Conservation (phyloP, 2,329 filamentous ascomycete genomes). For the Fusarium coffeatum region DNA sequence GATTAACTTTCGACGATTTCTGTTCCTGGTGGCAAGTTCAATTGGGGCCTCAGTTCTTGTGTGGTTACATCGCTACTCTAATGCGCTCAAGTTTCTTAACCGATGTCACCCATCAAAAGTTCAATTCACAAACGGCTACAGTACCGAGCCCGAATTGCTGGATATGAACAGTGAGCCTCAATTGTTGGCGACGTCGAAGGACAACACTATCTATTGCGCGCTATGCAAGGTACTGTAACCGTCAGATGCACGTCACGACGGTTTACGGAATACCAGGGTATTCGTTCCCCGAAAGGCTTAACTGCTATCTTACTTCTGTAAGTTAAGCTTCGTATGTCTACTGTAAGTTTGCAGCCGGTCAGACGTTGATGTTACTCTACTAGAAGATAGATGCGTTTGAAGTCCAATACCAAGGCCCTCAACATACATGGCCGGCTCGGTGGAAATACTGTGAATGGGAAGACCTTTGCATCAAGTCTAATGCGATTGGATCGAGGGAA, state of each 20-base stretch:
- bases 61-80: slow-evolving; percentile 35
- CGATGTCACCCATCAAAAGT: slow-evolving; percentile 31
- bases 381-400: background rate
- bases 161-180: slow-evolving; percentile 29
- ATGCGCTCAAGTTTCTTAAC: slow-evolving; percentile 1
- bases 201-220: background rate
- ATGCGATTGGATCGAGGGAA: background rate
- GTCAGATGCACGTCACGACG: slow-evolving; percentile 36
- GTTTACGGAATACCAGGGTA: slow-evolving; percentile 3
- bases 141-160: slow-evolving; percentile 13
- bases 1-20: slow-evolving; percentile 17
- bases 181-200: slow-evolving; percentile 14
- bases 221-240: background rate
- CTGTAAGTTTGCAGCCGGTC: slow-evolving; percentile 13
- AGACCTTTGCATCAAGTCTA: background rate
- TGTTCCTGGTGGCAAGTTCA: slow-evolving; percentile 27
- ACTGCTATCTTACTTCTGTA: background rate
- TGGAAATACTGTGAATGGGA: slow-evolving; percentile 1
- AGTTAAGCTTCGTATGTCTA: slow-evolving; percentile 6
- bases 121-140: slow-evolving; percentile 1
- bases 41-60: slow-evolving; percentile 14
- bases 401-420: background rate
- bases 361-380: background rate
- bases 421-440: background rate
- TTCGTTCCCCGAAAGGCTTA: slow-evolving; percentile 23